Evolutionary conservation across 2,329 filamentous ascomycete genomes (phyloP).

Genomic region (Epichloe uncinata): DNA sequence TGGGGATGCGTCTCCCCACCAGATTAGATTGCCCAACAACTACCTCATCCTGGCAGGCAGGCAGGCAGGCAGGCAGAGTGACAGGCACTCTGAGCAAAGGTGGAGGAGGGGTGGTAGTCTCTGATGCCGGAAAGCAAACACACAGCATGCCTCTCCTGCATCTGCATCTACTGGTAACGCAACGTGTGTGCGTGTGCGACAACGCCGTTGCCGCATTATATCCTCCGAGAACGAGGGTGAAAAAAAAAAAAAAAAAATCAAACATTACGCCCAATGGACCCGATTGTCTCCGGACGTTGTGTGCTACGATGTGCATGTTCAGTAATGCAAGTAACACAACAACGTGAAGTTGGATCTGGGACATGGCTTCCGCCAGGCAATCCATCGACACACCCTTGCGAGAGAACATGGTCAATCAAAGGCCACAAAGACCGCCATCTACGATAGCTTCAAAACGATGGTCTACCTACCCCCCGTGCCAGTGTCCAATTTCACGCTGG

Average conservation of each 20-base stretch:
- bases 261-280: background rate
- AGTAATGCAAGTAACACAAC: no score
- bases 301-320: background rate
- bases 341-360: background rate
- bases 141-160: background rate
- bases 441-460: background rate
- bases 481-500: background rate
- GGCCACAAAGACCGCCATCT: background rate
- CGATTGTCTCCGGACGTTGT: background rate
- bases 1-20: no score
- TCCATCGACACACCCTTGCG: background rate
- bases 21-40: background rate
- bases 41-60: background rate
- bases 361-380: background rate
- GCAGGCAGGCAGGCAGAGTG: no score
- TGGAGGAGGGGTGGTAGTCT: background rate
- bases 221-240: background rate
- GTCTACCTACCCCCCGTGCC: background rate
- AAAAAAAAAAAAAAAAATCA: no score
- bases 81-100: no score
- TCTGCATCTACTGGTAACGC: background rate
- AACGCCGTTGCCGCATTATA: background rate
- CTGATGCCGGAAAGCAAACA: background rate
- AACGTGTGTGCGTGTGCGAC: background rate
- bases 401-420: background rate